Evolutionary conservation across 2,329 filamentous ascomycete genomes (phyloP).

Genomic region (Tolypocladium cylindrosporum): DNA sequence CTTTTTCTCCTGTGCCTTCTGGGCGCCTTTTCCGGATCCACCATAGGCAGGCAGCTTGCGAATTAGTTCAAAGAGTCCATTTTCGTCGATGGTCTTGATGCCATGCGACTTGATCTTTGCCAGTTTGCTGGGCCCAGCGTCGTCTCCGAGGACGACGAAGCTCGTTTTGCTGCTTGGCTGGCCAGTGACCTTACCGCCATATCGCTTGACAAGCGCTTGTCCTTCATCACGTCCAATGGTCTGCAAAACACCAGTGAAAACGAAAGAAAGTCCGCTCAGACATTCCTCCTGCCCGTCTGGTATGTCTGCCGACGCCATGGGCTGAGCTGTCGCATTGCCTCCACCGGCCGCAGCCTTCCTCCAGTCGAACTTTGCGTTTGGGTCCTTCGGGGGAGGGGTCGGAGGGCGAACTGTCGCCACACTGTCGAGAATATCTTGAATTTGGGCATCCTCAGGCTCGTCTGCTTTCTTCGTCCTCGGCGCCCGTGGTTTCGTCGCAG

Average conservation of each 20-base stretch:
- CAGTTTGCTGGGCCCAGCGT: slow-evolving; percentile 90
- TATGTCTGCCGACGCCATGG: slow-evolving; percentile 58
- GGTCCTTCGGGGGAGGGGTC: slow-evolving; percentile 66
- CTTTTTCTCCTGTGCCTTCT: slow-evolving; percentile 75
- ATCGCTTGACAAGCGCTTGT: slow-evolving; percentile 77
- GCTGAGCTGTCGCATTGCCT: slow-evolving; percentile 48
- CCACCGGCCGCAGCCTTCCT: slow-evolving; percentile 48
- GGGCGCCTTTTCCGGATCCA: slow-evolving; percentile 78
- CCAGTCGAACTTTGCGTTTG: slow-evolving; percentile 72
- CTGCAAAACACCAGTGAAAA: slow-evolving; percentile 85
- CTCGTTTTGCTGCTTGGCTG: slow-evolving; percentile 88
- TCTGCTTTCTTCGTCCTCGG: slow-evolving; percentile 55
- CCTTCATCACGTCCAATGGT: slow-evolving; percentile 77
- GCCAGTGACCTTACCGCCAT: slow-evolving; percentile 82
- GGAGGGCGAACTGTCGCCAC: slow-evolving; percentile 78
- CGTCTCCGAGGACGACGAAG: slow-evolving; percentile 82
- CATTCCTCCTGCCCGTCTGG: slow-evolving; percentile 83
- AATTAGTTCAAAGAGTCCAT: slow-evolving; percentile 84
- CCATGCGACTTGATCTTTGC: slow-evolving; percentile 70
- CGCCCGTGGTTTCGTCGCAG: slow-evolving; percentile 47
- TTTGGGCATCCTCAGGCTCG: slow-evolving; percentile 57
- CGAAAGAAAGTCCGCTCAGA: slow-evolving; percentile 79
- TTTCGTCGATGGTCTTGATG: slow-evolving; percentile 89
- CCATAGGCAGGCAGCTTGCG: slow-evolving; percentile 72
- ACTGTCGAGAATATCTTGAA: slow-evolving; percentile 74